A percentile compares a stretch with the other conserved stretches of the same genome.
Evolutionary conservation across 805 yeast species (phyloP).

Genomic region (Barnettozyma populi): DNA sequence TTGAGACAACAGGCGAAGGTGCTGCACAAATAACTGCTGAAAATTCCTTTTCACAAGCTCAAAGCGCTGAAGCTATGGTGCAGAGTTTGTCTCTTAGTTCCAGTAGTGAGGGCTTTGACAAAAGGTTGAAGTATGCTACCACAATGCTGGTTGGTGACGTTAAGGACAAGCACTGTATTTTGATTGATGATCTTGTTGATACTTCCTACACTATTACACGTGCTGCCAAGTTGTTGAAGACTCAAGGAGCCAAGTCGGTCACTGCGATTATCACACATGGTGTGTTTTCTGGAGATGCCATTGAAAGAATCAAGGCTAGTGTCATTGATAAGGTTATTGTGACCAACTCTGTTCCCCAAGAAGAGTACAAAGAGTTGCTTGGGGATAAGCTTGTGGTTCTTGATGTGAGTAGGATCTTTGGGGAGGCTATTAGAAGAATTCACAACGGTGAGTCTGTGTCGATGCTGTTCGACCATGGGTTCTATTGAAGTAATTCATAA

Average conservation of each 20-base stretch:
- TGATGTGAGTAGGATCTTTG: constrained; percentile 84
- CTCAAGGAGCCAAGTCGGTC: constrained; percentile 85
- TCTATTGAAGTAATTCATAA: background rate
- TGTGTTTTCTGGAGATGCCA: constrained; percentile 86
- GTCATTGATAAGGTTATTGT: constrained; percentile 80
- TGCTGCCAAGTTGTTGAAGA: constrained; percentile 87
- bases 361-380: constrained; percentile 42
- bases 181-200: constrained; percentile 91
- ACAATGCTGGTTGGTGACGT: constrained; percentile 98
- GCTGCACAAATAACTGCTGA: constrained; percentile 24
- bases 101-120: constrained; percentile 5
- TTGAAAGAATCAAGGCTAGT: constrained; percentile 58
- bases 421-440: constrained; percentile 92
- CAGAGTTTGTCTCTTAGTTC: constrained; percentile 3
- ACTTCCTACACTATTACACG: constrained; percentile 88
- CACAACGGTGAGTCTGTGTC: constrained; percentile 97
- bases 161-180: constrained; percentile 75
- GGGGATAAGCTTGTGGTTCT: constrained; percentile 71
- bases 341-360: constrained; percentile 89
- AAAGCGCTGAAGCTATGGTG: constrained; percentile 13
- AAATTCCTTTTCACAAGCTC: constrained; percentile 14
- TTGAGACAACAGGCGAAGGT: background rate
- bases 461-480: constrained; percentile 82
- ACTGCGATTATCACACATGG: constrained; percentile 92
- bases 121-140: constrained; percentile 50